phyloP scores from a whole-genome alignment of 78 protist species.

The Andalucia godoyi region DNA sequence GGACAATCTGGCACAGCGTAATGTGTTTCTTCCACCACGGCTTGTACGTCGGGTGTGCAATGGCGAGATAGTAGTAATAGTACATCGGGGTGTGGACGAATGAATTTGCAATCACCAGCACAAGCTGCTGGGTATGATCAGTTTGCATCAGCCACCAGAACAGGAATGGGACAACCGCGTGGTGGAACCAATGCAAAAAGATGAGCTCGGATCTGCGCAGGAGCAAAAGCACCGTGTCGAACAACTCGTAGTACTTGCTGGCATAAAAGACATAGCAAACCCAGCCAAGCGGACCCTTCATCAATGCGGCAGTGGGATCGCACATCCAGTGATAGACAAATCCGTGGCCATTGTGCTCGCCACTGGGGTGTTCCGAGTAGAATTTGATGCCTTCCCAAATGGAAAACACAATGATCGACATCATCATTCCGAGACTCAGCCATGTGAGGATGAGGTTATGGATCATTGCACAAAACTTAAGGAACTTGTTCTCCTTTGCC shows the following conservation, averaged over 20 bases:
- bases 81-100: constrained; percentile 60
- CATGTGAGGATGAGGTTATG: too few relatives aligned
- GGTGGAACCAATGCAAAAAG: constrained; percentile 15
- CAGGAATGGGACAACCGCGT: constrained; percentile 2
- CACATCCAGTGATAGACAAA: too few relatives aligned
- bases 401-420: too few relatives aligned
- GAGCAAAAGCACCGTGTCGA: constrained; percentile 53
- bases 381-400: too few relatives aligned
- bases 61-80: constrained; percentile 21
- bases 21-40: constrained; percentile 56
- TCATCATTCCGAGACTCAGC: too few relatives aligned
- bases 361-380: too few relatives aligned
- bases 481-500: too few relatives aligned
- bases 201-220: constrained; percentile 23
- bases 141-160: constrained; percentile 14
- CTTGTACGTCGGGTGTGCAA: constrained; percentile 6
- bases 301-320: too few relatives aligned
- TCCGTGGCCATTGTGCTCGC: too few relatives aligned
- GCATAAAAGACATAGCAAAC: constrained; percentile 42
- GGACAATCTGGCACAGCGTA: constrained; percentile 29
- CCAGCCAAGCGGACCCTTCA: too few relatives aligned
- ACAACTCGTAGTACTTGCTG: constrained; percentile 52
- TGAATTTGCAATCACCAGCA: constrained; percentile 31
- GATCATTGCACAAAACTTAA: too few relatives aligned
- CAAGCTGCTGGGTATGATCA: constrained; percentile 14